phyloP scores from a whole-genome alignment of 164 flowering plant species.

The Chimonanthus salicifolius region DNA sequence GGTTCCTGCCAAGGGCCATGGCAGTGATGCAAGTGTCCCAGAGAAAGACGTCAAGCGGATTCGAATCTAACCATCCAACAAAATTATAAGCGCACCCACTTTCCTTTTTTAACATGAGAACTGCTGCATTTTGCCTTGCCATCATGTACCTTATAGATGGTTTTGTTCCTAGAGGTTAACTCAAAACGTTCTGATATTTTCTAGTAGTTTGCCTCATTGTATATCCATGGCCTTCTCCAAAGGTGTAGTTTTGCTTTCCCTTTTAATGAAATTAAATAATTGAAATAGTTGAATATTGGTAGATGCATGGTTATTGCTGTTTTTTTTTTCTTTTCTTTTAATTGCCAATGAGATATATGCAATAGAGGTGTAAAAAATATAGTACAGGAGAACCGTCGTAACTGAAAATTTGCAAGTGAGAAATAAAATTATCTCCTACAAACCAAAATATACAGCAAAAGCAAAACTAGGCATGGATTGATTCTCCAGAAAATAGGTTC shows the following conservation, averaged over 20 bases:
- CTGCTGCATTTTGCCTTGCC: not conserved
- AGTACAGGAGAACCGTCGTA: too few species aligned
- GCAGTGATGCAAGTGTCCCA: slow-evolving; percentile 64
- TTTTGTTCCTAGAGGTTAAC: not conserved
- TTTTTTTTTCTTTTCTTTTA: too few species aligned
- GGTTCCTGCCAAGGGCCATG: slow-evolving; percentile 26
- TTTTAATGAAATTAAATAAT: not conserved
- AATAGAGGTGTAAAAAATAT: too few species aligned
- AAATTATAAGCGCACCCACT: not conserved
- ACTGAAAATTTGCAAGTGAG: too few species aligned
- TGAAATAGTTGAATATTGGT: too few species aligned
- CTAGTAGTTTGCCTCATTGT: slow-evolving; percentile 2
- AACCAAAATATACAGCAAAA: too few species aligned
- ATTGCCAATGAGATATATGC: too few species aligned
- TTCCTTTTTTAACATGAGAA: not conserved
- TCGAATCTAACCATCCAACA: slow-evolving; percentile 18
- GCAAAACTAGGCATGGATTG: too few species aligned
- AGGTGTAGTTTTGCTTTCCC: not conserved
- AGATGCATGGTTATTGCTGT: not conserved
- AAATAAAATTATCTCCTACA: too few species aligned
- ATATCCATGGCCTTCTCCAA: slow-evolving; percentile 4
- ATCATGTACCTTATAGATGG: not conserved
- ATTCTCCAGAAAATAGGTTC: too few species aligned
- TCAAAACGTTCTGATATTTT: slow-evolving; percentile 5
- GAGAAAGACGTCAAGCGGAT: slow-evolving; percentile 62